These are phyloP conservation scores for Heimioporus sp. DNA, from an alignment of 768 basidiomycete genomes.

Conservation along the genomic window DNA sequence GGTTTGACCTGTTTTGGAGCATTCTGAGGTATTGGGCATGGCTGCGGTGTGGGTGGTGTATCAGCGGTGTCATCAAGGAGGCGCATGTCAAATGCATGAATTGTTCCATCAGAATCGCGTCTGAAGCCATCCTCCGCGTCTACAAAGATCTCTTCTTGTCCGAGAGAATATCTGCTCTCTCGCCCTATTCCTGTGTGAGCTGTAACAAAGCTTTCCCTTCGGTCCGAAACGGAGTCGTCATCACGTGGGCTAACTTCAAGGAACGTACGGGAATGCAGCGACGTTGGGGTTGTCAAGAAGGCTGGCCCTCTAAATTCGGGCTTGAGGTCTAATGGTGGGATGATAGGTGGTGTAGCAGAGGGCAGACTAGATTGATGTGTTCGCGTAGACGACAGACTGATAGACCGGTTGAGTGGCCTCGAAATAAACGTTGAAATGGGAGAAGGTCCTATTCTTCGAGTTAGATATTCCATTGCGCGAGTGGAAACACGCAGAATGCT, in stretches of 20 bases:
- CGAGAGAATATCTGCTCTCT: constrained; percentile 32
- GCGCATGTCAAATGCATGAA: constrained; percentile 18
- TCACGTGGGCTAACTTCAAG: constrained; percentile 28
- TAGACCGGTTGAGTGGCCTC: constrained; percentile 63
- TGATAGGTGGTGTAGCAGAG: constrained; percentile 41
- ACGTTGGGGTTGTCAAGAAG: constrained; percentile 28
- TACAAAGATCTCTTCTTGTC: constrained; percentile 25
- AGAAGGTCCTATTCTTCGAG: constrained; percentile 41
- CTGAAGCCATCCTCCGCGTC: constrained; percentile 27
- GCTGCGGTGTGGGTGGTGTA: constrained; percentile 3
- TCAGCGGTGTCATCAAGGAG: constrained; percentile 12
- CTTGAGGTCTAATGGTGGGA: constrained; percentile 59
- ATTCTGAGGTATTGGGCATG: constrained; percentile 1
- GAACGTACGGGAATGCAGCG: constrained; percentile 20
- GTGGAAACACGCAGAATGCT: constrained; percentile 21
- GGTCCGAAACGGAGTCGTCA: constrained; percentile 45
- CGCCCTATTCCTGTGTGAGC: constrained; percentile 33
- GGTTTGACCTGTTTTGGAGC: constrained; percentile 13
- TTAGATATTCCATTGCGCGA: background rate
- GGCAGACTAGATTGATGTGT: constrained; percentile 50
- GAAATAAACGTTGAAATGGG: constrained; percentile 57
- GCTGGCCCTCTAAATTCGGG: constrained; percentile 47
- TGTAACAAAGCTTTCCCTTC: constrained; percentile 58
- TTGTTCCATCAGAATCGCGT: constrained; percentile 22
- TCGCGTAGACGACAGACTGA: constrained; percentile 61